Evolutionary conservation across 2,329 filamentous ascomycete species (phyloP).

Genomic region (Calonectria multiphialidica): DNA sequence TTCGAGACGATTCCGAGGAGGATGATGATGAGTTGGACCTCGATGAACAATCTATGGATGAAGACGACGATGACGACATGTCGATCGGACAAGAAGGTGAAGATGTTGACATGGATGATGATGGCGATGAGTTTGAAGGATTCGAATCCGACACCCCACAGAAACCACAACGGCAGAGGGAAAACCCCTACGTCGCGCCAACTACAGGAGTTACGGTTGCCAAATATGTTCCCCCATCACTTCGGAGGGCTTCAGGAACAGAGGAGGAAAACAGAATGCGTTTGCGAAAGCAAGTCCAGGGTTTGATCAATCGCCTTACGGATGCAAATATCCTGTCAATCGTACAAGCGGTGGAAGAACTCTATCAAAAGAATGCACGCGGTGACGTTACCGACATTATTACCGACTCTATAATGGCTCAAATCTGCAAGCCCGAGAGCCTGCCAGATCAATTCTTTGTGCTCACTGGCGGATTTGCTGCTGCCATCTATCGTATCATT

Average conservation of each 20-base stretch:
- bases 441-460: slow-evolving; percentile 92
- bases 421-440: slow-evolving; percentile 82
- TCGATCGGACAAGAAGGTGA: slow-evolving; percentile 41
- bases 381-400: slow-evolving; percentile 88
- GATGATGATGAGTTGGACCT: slow-evolving; percentile 44
- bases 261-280: slow-evolving; percentile 76
- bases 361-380: slow-evolving; percentile 88
- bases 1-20: slow-evolving; percentile 38
- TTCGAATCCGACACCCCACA: slow-evolving; percentile 51
- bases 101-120: slow-evolving; percentile 43
- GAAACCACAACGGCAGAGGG: slow-evolving; percentile 64
- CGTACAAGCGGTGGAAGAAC: slow-evolving; percentile 81
- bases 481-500: slow-evolving; percentile 87
- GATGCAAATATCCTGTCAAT: slow-evolving; percentile 92
- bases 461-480: slow-evolving; percentile 88
- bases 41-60: slow-evolving; percentile 37
- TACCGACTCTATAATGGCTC: slow-evolving; percentile 81
- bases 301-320: slow-evolving; percentile 91
- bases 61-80: slow-evolving; percentile 41
- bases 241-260: slow-evolving; percentile 73
- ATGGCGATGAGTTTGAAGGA: slow-evolving; percentile 53
- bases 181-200: slow-evolving; percentile 93
- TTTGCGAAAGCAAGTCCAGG: slow-evolving; percentile 85
- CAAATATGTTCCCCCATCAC: slow-evolving; percentile 92
- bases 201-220: slow-evolving; percentile 57